A percentile compares a stretch with the other conserved stretches of the same genome.
Evolutionary conservation across 2,329 filamentous ascomycete species (phyloP).

Genomic region (Diaporthe destruens): DNA sequence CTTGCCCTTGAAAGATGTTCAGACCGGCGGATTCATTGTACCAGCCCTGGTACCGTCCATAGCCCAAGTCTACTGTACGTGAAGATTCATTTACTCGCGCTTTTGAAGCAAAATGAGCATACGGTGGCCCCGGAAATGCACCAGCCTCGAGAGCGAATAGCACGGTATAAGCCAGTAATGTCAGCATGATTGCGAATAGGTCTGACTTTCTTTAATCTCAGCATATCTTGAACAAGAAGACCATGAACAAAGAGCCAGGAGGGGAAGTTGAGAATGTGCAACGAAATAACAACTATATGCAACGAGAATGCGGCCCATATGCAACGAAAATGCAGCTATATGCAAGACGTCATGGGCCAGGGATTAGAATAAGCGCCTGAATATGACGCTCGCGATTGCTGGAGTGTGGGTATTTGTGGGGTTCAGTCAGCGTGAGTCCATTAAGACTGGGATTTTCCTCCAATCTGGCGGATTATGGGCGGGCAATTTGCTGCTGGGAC

Average conservation of each 20-base stretch:
- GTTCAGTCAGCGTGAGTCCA: slow-evolving; percentile 1
- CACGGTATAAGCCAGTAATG: not conserved
- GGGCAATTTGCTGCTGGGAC: not conserved
- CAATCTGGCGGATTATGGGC: not conserved
- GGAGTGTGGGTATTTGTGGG: slow-evolving; percentile 3
- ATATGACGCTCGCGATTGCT: not conserved
- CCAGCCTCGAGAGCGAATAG: not conserved
- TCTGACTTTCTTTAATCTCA: no score
- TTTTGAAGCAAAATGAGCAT: not conserved
- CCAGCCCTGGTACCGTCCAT: not conserved
- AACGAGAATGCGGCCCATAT: not conserved
- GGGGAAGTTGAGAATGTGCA: not conserved
- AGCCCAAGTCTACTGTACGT: not conserved
- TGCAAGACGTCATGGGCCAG: slow-evolving; percentile 17
- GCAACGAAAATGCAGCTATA: slow-evolving; percentile 2
- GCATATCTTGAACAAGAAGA: not conserved
- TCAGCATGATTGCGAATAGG: not conserved
- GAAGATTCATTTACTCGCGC: not conserved
- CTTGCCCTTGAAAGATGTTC: not conserved
- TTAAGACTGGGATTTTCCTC: not conserved
- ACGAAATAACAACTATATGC: not conserved
- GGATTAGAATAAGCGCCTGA: not conserved
- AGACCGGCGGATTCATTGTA: slow-evolving; percentile 1
- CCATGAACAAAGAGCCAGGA: not conserved
- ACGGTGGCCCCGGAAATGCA: not conserved